phyloP scores from a whole-genome alignment of 2,329 filamentous ascomycete species.

The Hymenoscyphus infarciens region DNA sequence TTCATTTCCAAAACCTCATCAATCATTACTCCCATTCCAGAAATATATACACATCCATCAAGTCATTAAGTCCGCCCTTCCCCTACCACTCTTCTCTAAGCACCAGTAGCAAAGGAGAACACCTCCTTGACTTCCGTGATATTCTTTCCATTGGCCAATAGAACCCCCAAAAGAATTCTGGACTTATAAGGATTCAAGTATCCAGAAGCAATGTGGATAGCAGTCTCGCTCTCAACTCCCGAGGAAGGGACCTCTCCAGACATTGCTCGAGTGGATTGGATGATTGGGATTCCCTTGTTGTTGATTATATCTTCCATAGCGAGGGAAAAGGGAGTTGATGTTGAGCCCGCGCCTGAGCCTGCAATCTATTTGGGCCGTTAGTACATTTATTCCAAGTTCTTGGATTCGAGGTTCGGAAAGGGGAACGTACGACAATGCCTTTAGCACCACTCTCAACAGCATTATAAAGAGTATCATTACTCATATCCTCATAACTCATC shows the following conservation, averaged over 20 bases:
- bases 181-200: conserved; percentile 55
- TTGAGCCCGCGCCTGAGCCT: conserved; percentile 52
- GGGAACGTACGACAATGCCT: conserved; percentile 44
- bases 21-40: neutral
- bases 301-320: conserved; percentile 44
- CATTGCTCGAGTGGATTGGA: conserved; percentile 49
- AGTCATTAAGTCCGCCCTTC: neutral
- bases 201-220: conserved; percentile 42
- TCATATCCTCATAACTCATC: conserved; percentile 52
- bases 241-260: conserved; percentile 39
- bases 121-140: conserved; percentile 22
- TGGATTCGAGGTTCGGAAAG: too few species aligned
- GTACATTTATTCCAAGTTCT: neutral
- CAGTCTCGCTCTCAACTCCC: conserved; percentile 22
- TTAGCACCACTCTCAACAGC: conserved; percentile 48
- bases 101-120: conserved; percentile 12
- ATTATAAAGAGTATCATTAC: conserved; percentile 44
- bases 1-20: too few species aligned
- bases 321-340: conserved; percentile 39
- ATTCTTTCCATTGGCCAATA: conserved; percentile 25
- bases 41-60: neutral
- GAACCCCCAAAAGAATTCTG: conserved; percentile 44
- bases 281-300: conserved; percentile 46
- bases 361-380: conserved; percentile 38
- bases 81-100: neutral